Evolutionary conservation across 2,329 filamentous ascomycete species (phyloP).

Genomic region (Microsporum audouinii): DNA sequence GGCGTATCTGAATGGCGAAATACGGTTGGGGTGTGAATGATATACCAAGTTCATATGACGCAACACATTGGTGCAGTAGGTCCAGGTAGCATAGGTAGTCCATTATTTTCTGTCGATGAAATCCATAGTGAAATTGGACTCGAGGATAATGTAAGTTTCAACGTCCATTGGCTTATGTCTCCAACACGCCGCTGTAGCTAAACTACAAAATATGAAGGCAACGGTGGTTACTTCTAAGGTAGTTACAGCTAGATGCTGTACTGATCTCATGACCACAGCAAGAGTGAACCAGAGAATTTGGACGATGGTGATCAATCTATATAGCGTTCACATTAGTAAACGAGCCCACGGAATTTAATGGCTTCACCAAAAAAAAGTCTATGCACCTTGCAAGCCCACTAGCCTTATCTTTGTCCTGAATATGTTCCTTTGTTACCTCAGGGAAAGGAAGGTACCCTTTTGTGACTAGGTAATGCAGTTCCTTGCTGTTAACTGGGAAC

Average conservation of each 20-base stretch:
- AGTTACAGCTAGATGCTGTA: conserved; percentile 16
- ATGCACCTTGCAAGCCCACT: conserved; percentile 13
- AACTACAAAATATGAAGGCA: conserved; percentile 20
- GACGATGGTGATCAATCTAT: conserved; percentile 11
- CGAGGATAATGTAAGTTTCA: conserved; percentile 14
- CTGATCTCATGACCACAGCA: conserved; percentile 10
- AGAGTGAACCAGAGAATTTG: conserved; percentile 18
- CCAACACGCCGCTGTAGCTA: conserved; percentile 22
- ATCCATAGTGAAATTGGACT: conserved; percentile 12
- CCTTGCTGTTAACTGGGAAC: conserved; percentile 30
- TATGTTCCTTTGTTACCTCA: conserved; percentile 10
- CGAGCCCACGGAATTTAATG: not conserved
- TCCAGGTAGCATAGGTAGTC: conserved; percentile 1
- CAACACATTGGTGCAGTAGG: conserved; percentile 6
- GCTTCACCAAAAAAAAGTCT: not conserved
- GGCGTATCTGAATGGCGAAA: not conserved
- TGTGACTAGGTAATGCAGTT: conserved; percentile 21
- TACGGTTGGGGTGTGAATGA: not conserved
- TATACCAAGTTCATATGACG: not conserved
- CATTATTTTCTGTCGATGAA: conserved; percentile 8
- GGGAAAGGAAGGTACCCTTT: conserved; percentile 16
- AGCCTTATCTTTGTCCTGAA: conserved; percentile 18
- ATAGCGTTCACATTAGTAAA: not conserved
- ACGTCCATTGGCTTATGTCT: conserved; percentile 22
- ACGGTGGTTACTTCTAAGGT: conserved; percentile 22